These are phyloP conservation scores for Bassia scoparia DNA, from an alignment of 148 eudicot species.

Conservation along the genomic window DNA sequence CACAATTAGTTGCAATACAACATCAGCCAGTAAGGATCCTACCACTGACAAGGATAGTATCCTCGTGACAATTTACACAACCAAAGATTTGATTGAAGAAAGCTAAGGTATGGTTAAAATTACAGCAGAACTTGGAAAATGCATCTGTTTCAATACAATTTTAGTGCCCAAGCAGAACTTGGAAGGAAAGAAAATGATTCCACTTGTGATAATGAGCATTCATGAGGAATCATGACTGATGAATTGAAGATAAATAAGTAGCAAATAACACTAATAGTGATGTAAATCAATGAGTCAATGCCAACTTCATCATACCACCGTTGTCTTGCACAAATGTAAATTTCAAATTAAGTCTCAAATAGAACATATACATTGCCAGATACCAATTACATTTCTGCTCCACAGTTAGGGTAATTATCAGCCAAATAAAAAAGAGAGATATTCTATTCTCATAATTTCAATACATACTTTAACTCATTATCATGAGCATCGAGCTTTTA, in stretches of 20 bases:
- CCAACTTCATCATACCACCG: not conserved
- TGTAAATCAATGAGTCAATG: not conserved
- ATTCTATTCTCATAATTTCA: not conserved
- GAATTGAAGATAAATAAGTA: too few species aligned
- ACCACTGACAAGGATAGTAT: not conserved
- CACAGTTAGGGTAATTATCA: not conserved
- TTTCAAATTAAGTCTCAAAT: not conserved
- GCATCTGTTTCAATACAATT: not conserved
- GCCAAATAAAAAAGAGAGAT: not conserved
- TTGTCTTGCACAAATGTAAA: not conserved
- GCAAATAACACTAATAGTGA: too few species aligned
- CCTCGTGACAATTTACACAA: not conserved
- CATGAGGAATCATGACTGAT: not conserved
- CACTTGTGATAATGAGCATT: not conserved
- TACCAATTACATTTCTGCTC: not conserved
- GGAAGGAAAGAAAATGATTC: not conserved
- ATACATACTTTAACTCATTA: not conserved
- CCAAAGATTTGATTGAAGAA: not conserved
- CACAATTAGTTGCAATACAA: slow-evolving; percentile 6
- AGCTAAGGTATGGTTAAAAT: not conserved
- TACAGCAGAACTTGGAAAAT: not conserved
- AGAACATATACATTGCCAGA: not conserved
- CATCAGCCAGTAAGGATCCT: not conserved
- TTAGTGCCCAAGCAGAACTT: not conserved
- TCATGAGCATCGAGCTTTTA: not conserved